A percentile compares a stretch with the other conserved stretches of the same genome.
These are phyloP conservation scores for Cladosporium sp. DNA, from an alignment of 2,329 filamentous ascomycete genomes.

Conservation along the genomic window DNA sequence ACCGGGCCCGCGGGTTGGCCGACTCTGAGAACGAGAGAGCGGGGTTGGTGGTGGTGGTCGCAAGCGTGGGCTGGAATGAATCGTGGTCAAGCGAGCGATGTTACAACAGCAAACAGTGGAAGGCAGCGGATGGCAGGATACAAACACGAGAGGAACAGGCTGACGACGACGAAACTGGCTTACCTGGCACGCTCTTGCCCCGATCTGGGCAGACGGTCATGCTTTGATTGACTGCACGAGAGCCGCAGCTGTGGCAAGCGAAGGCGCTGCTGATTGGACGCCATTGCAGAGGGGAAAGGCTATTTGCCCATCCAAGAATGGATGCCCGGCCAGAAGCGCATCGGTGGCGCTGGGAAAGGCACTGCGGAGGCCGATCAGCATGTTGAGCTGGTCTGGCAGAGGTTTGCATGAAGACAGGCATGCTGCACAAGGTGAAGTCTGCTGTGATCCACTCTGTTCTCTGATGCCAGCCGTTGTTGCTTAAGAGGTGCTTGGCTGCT, in stretches of 20 bases:
- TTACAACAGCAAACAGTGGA: not conserved
- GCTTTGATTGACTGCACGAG: constrained; percentile 1
- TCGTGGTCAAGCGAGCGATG: not conserved
- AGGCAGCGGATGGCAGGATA: not conserved
- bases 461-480: not conserved
- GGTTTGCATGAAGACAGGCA: not conserved
- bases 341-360: not conserved
- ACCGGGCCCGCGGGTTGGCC: not conserved
- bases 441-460: constrained; percentile 10
- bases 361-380: not conserved
- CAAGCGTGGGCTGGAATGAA: not conserved
- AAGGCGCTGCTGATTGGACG: constrained; percentile 7
- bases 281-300: not conserved
- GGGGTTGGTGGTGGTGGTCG: constrained; percentile 7
- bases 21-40: not conserved
- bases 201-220: constrained; percentile 3
- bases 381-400: not conserved
- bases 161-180: constrained; percentile 4
- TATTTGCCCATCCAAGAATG: not conserved
- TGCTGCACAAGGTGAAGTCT: constrained; percentile 1
- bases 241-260: not conserved
- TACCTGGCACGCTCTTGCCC: not conserved
- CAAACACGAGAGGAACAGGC: not conserved
- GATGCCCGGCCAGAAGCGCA: not conserved
- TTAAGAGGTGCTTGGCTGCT: not conserved